Percentiles rank a stretch among this genome's conserved stretches.
Evolutionary conservation across 2,329 filamentous ascomycete species (phyloP).

Genomic region (Microcyclospora pomicola): DNA sequence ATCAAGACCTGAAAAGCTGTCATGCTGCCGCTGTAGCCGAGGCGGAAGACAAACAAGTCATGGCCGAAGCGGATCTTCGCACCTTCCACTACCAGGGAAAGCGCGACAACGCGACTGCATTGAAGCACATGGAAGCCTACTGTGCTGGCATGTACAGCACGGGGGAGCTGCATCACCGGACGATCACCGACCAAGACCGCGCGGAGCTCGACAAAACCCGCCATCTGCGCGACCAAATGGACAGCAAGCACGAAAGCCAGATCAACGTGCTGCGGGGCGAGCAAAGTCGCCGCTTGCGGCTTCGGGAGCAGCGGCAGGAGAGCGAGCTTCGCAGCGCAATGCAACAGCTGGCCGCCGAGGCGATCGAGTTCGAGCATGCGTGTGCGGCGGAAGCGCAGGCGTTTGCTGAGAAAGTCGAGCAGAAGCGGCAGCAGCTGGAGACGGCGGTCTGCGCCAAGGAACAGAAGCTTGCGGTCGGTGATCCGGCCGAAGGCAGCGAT

Average conservation of each 20-base stretch:
- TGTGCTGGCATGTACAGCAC: conserved; percentile 25
- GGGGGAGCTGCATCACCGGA: conserved; percentile 20
- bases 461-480: not conserved
- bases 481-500: too few species aligned
- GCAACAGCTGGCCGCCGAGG: conserved; percentile 21
- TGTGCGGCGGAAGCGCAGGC: conserved; percentile 10
- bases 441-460: conserved; percentile 25
- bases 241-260: conserved; percentile 29
- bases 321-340: conserved; percentile 26
- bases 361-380: conserved; percentile 20
- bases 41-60: conserved; percentile 30
- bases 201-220: conserved; percentile 30
- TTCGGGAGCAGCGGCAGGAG: conserved; percentile 26
- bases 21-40: conserved; percentile 17
- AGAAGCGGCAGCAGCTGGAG: conserved; percentile 25
- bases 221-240: conserved; percentile 25
- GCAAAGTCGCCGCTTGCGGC: conserved; percentile 27
- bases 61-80: conserved; percentile 29
- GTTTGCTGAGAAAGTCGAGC: conserved; percentile 16
- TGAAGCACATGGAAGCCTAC: conserved; percentile 36
- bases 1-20: conserved; percentile 5
- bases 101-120: conserved; percentile 30
- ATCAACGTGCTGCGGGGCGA: conserved; percentile 34
- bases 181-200: conserved; percentile 32
- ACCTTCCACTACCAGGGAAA: conserved; percentile 28